Base-by-base conservation (phyloP, 345 rosid species). In the Eucalyptus guilfoylei region DNA sequence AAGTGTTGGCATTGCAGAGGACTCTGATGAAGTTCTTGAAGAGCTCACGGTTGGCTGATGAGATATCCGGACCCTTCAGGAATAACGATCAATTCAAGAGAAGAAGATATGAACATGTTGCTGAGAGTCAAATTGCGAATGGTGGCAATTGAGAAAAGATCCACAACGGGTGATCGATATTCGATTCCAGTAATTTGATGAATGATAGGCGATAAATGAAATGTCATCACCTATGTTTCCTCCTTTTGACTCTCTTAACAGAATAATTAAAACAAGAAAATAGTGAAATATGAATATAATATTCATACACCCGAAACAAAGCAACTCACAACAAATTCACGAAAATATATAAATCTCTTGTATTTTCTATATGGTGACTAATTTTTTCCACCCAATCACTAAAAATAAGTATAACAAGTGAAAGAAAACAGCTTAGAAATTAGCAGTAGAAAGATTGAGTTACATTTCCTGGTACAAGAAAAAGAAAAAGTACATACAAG, bases 1-100 rank as follows among this genome's bases (percentile, higher is more conserved):
- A 92, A 11, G 93, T 88, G 85, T 97, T 97, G 89, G 99, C 99
- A 89, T 96, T 97, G 91, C 98, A 96, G 4, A 96, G 94, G 34
- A 92, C 99, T 87, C 98, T 93, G 4, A 95, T 91, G 80, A 95
- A 94, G 87, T 93, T 90, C 89, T 90, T 93, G 94, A 91, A 95
- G 42, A 94, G 81, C 72, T 91, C 90, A 50, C 94, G 96, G 69
- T 94, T 88, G 44, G 37, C 86, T 26, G 80, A 37, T 15, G 98
- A 94, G 7, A 95, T 92, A 49, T 95, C 94, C 1, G 97, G 98
- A 48, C 96, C 98, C 98, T 95, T 90, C 72, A 64, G 83, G 47
- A 52, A 69, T 32, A 69, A 32, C 42, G 37, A 69, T 32, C 24
- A 16, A 69, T 34, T 69, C 80, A 69, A 69, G 37, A 69, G 34